Conservation (phyloP, 1,139 yeast genomes). For the Trichomonascaceae sp. region DNA sequence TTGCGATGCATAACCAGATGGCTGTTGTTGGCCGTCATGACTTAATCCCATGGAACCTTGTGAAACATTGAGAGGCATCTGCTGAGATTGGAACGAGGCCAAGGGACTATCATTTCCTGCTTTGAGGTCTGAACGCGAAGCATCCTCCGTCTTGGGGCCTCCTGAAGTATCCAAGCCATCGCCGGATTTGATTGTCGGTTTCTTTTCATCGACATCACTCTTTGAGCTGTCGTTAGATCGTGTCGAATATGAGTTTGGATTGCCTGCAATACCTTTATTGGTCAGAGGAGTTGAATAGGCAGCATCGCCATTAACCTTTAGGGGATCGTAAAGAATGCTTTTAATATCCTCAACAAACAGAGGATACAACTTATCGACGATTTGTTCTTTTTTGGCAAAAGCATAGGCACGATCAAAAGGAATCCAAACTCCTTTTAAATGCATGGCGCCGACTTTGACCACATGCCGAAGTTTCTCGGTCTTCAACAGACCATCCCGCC, state of each 20-base stretch:
- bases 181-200: not conserved
- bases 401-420: slow-evolving; percentile 86
- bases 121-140: not conserved
- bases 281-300: not conserved
- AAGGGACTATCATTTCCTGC: not conserved
- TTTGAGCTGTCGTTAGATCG: not conserved
- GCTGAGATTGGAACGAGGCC: not conserved
- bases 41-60: not conserved
- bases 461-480: slow-evolving; percentile 82
- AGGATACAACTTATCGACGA: slow-evolving; percentile 76
- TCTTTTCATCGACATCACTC: not conserved
- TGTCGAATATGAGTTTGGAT: not conserved
- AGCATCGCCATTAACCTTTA: slow-evolving; percentile 7
- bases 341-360: slow-evolving; percentile 81
- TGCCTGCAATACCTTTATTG: not conserved
- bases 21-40: not conserved
- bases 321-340: slow-evolving; percentile 23
- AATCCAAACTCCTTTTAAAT: slow-evolving; percentile 93
- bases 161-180: not conserved
- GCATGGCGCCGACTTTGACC: slow-evolving; percentile 92
- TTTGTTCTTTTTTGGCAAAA: slow-evolving; percentile 81
- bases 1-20: not conserved
- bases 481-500: slow-evolving; percentile 86
- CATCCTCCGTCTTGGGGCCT: not conserved
- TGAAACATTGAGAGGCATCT: not conserved